phyloP scores from a whole-genome alignment of 2,329 filamentous ascomycete genomes.

The Lachnellula subtilissima region DNA sequence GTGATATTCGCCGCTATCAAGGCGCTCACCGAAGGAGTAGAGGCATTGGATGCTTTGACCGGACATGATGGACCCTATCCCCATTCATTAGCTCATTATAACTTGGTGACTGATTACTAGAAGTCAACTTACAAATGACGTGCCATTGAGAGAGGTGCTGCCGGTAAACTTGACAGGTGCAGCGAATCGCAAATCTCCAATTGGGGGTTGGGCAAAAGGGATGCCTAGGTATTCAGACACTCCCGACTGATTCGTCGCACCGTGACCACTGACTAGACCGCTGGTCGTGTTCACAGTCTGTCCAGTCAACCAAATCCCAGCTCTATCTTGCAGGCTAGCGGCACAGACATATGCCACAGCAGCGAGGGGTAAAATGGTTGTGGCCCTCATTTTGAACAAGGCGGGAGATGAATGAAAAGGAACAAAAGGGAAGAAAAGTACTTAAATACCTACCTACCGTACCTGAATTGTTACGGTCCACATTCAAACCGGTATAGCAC shows the following conservation, averaged over 20 bases:
- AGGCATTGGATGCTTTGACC: background rate
- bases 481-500: no score
- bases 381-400: background rate
- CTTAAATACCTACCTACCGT: no score
- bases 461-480: no score
- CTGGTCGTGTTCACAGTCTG: slow-evolving; percentile 16
- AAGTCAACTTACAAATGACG: slow-evolving; percentile 9
- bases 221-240: slow-evolving; percentile 36
- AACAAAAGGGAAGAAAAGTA: background rate
- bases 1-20: slow-evolving; percentile 22
- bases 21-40: background rate
- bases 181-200: slow-evolving; percentile 35
- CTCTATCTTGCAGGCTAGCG: background rate
- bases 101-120: background rate
- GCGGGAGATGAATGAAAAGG: background rate
- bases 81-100: slow-evolving; percentile 13
- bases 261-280: slow-evolving; percentile 20
- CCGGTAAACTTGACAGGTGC: slow-evolving; percentile 25
- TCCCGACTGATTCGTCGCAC: slow-evolving; percentile 8
- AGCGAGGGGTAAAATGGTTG: background rate
- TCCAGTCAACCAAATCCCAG: slow-evolving; percentile 9
- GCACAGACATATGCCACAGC: background rate
- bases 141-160: slow-evolving; percentile 11
- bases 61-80: slow-evolving; percentile 20
- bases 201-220: slow-evolving; percentile 36